A percentile compares a stretch with the other conserved stretches of the same genome.
phyloP scores from a whole-genome alignment of 371 early-diverging fungal species.

The Mucor piriformis region DNA sequence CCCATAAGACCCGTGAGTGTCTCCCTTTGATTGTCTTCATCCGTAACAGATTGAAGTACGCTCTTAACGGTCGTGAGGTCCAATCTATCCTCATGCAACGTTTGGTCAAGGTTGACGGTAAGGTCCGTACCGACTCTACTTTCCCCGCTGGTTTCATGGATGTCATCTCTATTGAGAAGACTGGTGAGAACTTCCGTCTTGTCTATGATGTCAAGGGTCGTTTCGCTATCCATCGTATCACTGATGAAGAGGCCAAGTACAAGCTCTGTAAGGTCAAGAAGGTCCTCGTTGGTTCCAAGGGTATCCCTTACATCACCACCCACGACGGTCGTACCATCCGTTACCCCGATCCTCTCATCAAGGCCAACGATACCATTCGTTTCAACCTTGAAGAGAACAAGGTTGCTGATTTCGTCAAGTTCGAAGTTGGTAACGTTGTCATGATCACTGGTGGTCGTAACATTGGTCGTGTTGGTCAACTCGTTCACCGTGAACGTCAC shows the following conservation, averaged over 20 bases:
- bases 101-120: conserved; percentile 98
- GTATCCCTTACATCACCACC: conserved; percentile 97
- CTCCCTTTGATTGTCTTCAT: conserved; percentile 98
- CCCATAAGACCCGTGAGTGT: conserved; percentile 99
- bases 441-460: conserved; percentile 99
- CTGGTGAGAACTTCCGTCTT: conserved; percentile 99
- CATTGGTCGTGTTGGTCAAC: conserved; percentile 99
- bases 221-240: conserved; percentile 99
- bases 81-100: conserved; percentile 97
- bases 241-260: conserved; percentile 98
- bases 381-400: conserved; percentile 94
- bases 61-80: conserved; percentile 98
- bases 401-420: conserved; percentile 93
- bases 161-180: conserved; percentile 98
- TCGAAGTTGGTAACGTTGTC: conserved; percentile 95
- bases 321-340: conserved; percentile 99
- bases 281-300: conserved; percentile 92
- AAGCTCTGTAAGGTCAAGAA: conserved; percentile 98
- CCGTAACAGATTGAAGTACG: conserved; percentile 99
- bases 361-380: conserved; percentile 99
- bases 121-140: conserved; percentile 98
- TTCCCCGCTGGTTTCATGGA: conserved; percentile 99
- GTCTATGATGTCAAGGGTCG: conserved; percentile 99
- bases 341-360: conserved; percentile 99
- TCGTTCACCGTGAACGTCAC: conserved; percentile 97